A percentile compares a stretch with the other conserved stretches of the same genome.
phyloP scores from a whole-genome alignment of 495 filamentous ascomycete species.

The Aspergillus baeticus region DNA sequence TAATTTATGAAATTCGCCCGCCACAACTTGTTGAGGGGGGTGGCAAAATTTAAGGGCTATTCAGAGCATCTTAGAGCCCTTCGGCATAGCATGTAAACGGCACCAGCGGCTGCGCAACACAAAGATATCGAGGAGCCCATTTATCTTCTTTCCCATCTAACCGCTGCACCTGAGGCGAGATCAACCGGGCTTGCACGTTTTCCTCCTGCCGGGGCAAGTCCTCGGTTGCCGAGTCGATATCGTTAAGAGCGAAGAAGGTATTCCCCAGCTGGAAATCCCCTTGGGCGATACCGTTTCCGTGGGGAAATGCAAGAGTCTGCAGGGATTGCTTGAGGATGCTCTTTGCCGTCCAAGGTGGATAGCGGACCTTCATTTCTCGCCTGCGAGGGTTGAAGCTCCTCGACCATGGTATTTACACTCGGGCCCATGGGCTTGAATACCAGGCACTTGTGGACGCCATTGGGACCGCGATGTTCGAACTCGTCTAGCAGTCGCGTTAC shows the following conservation, averaged over 20 bases:
- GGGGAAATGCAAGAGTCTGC: conserved; percentile 39
- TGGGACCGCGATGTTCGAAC: conserved; percentile 46
- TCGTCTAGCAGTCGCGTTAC: conserved; percentile 38
- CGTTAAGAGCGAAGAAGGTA: conserved; percentile 31
- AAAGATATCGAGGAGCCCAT: conserved; percentile 40
- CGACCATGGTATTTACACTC: conserved; percentile 32
- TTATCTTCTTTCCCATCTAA: conserved; percentile 33
- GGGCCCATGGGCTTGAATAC: conserved; percentile 50
- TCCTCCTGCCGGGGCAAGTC: conserved; percentile 22
- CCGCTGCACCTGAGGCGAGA: conserved; percentile 29
- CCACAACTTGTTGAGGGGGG: no score
- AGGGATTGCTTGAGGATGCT: conserved; percentile 40
- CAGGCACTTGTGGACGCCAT: conserved; percentile 49
- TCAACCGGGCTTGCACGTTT: conserved; percentile 20
- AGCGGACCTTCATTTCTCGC: conserved; percentile 26
- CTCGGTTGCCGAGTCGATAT: conserved; percentile 20
- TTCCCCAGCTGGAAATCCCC: conserved; percentile 48
- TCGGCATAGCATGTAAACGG: no score
- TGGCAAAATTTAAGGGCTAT: no score
- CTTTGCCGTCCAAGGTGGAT: conserved; percentile 40
- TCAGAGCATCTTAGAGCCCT: no score
- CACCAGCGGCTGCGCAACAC: conserved; percentile 30
- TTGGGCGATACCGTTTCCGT: conserved; percentile 42
- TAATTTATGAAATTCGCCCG: no score
- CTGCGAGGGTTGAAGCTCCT: conserved; percentile 27